Base-by-base conservation (phyloP, 331 rosid species). In the Quercus tomentella region DNA sequence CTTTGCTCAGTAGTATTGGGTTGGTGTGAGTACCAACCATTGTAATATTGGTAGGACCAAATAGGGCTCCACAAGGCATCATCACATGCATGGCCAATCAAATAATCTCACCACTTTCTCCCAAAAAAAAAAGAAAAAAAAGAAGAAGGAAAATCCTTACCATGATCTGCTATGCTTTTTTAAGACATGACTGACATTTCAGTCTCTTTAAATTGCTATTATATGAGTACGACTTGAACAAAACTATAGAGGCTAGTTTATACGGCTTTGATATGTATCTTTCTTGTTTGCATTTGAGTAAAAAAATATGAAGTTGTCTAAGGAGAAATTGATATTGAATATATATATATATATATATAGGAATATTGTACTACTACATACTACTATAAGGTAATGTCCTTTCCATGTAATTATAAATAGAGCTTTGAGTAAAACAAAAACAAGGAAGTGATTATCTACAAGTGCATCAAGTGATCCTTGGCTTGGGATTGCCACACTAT, bases 1-100 rank as follows among this genome's bases (percentile, higher is more conserved):
- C 37, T 33, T 33, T 5, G 37, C 37, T 33, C 62, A n/a, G n/a
- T n/a, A n/a, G 21, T 2, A 21, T 8, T 21, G 6, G 72, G 81
- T 56, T 35, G 37, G 43, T 69, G 23, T 63, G 21, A 31, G 30
- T 28, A 21, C 77, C 54, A 17, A 18, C 3, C 62, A 31, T 45
- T 55, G 73, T 72, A 7, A 7, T 37, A 45, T 60, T 2, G 16
- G 74, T 62, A 49, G 69, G 45, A 73, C 78, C 73, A n/a, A 68
- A 43, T n/a, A 49, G 65, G 80, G 83, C 63, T 71, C 83, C 80
- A 79, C 56, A 10, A 16, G 1, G 9, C 49, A 74, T 73, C 22
- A 77, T 83, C 84, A 79, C 74, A 45, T 63, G 84, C 80, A 35
- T 41, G 82, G 76, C 72, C 70, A 28, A 61, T 63, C 65, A 72